Conservation (phyloP, 2,329 filamentous ascomycete species). For the Pleoardoris graminearum region DNA sequence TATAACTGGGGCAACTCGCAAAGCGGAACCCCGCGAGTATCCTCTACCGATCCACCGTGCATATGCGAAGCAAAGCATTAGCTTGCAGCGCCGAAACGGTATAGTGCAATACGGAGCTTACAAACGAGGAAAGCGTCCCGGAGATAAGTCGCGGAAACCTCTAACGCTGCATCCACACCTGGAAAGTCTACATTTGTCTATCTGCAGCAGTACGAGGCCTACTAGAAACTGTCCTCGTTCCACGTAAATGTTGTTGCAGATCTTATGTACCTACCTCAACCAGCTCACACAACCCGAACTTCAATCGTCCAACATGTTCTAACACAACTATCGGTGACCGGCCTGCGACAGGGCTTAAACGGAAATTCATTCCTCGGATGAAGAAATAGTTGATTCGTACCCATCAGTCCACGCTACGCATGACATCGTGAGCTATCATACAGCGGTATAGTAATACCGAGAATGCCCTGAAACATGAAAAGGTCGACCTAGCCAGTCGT, state of each 20-base stretch:
- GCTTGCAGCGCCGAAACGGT: background rate
- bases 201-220: too few relatives aligned
- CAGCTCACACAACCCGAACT: too few relatives aligned
- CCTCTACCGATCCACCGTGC: background rate
- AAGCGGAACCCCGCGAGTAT: background rate
- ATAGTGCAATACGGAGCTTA: conserved; percentile 4
- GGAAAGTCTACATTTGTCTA: too few relatives aligned
- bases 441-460: background rate
- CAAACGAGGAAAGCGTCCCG: conserved; percentile 7
- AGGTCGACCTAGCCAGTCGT: background rate
- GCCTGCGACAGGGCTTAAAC: too few relatives aligned
- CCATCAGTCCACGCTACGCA: background rate
- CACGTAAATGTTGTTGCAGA: too few relatives aligned
- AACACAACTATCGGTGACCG: too few relatives aligned
- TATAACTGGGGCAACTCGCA: background rate
- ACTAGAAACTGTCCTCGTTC: too few relatives aligned
- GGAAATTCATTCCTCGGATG: too few relatives aligned
- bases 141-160: conserved; percentile 8
- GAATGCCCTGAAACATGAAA: conserved; percentile 5
- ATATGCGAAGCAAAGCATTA: background rate
- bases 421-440: conserved; percentile 9
- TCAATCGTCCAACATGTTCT: too few relatives aligned
- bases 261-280: too few relatives aligned
- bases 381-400: background rate
- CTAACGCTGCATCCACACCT: too few relatives aligned